These are phyloP conservation scores for Myxozyma kluyveri DNA, from an alignment of 805 yeast genomes.

Conservation along the genomic window DNA sequence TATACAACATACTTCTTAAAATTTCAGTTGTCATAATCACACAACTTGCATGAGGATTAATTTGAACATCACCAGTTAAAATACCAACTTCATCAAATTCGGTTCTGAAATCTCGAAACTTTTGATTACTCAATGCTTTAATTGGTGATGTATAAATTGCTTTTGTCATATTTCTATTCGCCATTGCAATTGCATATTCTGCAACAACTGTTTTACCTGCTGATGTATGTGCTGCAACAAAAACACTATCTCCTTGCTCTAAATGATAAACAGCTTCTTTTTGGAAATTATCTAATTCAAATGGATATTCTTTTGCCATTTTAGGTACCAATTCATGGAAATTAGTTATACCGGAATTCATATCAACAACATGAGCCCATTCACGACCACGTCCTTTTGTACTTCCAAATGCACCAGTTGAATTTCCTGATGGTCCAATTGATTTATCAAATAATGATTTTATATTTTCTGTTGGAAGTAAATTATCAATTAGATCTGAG, in stretches of 20 bases:
- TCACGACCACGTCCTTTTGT: constrained; percentile 44
- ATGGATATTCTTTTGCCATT: constrained; percentile 93
- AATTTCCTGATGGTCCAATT: constrained; percentile 5
- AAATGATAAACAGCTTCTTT: constrained; percentile 95
- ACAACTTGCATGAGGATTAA: constrained; percentile 94
- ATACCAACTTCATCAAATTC: constrained; percentile 86
- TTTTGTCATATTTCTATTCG: constrained; percentile 91
- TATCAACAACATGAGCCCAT: constrained; percentile 96
- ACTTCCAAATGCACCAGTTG: background rate
- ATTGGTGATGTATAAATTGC: constrained; percentile 96
- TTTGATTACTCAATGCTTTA: constrained; percentile 85
- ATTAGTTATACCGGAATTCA: constrained; percentile 77
- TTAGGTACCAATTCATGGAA: constrained; percentile 86
- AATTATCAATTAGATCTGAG: constrained; percentile 42
- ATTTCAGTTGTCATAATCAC: constrained; percentile 98
- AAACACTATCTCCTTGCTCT: constrained; percentile 97
- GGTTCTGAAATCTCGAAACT: constrained; percentile 81
- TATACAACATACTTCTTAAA: constrained; percentile 87
- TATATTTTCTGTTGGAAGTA: constrained; percentile 46
- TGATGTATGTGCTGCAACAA: constrained; percentile 97
- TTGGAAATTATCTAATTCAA: constrained; percentile 90
- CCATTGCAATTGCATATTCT: constrained; percentile 97
- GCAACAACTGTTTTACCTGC: constrained; percentile 99
- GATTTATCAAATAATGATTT: constrained; percentile 17
- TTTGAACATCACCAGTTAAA: constrained; percentile 96